phyloP scores from a whole-genome alignment of 176 grass and related monocot genomes.

The Alopecurus myosuroides region DNA sequence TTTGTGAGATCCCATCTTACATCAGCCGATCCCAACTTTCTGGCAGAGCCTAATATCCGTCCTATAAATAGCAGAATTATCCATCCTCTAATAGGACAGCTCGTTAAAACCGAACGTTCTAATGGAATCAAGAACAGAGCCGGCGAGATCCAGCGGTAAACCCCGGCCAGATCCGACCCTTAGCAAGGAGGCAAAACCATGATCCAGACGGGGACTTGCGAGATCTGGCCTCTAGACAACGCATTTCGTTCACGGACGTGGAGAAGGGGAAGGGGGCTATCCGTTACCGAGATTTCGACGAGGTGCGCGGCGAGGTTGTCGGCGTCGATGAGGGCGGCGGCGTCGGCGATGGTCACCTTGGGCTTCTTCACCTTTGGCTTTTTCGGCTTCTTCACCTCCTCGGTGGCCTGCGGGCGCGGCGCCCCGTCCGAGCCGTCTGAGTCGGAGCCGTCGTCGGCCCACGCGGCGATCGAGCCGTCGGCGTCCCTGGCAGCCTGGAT shows the following conservation, averaged over 20 bases:
- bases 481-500: constrained; percentile 50
- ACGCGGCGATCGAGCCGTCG: constrained; percentile 19
- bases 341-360: constrained; percentile 76
- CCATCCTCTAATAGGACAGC: background rate
- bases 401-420: constrained; percentile 25
- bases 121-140: background rate
- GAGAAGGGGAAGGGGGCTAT: background rate
- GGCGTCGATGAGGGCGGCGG: constrained; percentile 66
- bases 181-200: constrained; percentile 17
- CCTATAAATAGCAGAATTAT: constrained; percentile 21
- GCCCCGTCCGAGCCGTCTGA: constrained; percentile 22
- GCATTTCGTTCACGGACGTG: background rate
- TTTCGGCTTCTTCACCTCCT: constrained; percentile 67
- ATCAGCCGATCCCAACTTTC: constrained; percentile 23
- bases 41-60: background rate
- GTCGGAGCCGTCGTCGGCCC: constrained; percentile 50
- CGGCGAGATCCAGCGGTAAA: constrained; percentile 21
- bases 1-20: constrained; percentile 27
- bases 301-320: constrained; percentile 64
- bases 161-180: constrained; percentile 29
- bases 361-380: constrained; percentile 95
- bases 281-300: constrained; percentile 72
- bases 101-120: background rate
- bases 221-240: constrained; percentile 15
- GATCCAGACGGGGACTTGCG: background rate